Evolutionary conservation across 345 rosid genomes (phyloP).

Genomic region (Sapria himalayana): DNA sequence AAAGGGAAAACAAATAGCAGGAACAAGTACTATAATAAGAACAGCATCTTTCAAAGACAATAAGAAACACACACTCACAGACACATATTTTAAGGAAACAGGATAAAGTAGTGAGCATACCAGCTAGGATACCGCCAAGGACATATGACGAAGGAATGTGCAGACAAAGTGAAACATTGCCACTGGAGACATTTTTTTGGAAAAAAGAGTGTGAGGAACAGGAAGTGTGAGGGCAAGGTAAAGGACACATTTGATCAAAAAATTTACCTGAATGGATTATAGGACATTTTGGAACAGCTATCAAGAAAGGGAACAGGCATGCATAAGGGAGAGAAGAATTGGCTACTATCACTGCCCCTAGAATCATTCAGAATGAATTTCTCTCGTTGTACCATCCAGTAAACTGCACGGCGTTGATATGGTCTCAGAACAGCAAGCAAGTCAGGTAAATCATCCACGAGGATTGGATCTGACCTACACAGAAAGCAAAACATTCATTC

Average conservation of each 20-base stretch:
- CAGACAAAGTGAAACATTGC: constrained; percentile 40
- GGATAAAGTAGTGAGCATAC: constrained; percentile 18
- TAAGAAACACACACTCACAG: constrained; percentile 1
- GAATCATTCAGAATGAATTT: constrained; percentile 28
- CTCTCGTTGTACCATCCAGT: constrained; percentile 90
- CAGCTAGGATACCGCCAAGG: constrained; percentile 94
- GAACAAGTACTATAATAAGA: constrained; percentile 8
- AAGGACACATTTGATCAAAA: too few species aligned
- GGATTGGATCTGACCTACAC: constrained; percentile 38
- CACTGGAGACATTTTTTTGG: constrained; percentile 33
- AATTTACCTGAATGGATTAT: constrained; percentile 81
- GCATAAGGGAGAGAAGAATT: constrained; percentile 45
- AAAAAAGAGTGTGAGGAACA: constrained; percentile 3
- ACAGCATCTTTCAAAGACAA: background rate
- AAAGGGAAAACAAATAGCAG: too few species aligned
- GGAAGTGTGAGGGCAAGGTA: background rate
- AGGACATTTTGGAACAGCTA: constrained; percentile 47
- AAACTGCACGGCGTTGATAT: constrained; percentile 83
- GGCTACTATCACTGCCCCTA: constrained; percentile 18
- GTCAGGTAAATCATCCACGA: constrained; percentile 42
- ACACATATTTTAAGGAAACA: background rate
- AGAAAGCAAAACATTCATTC: constrained; percentile 7
- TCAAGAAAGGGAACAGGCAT: constrained; percentile 48
- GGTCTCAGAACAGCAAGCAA: constrained; percentile 71
- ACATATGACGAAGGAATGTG: constrained; percentile 33